Evolutionary conservation across 108 stramenopile genomes (phyloP).

Genomic region (Tribonema minus): DNA sequence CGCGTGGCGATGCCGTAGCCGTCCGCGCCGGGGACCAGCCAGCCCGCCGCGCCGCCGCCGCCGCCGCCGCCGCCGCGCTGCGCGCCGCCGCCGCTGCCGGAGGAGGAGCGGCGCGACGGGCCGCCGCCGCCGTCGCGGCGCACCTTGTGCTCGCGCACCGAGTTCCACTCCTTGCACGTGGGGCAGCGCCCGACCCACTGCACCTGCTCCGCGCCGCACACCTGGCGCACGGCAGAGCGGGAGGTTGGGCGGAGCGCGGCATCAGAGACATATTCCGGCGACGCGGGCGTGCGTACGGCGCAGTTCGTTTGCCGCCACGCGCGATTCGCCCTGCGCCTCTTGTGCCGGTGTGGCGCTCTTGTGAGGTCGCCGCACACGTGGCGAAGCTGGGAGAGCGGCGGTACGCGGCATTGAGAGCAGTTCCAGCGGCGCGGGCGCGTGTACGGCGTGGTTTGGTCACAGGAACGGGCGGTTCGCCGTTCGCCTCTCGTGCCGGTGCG

Average conservation of each 20-base stretch:
- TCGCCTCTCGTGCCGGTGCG: no score
- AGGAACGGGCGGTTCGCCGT: no score
- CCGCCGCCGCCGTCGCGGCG: constrained; percentile 17
- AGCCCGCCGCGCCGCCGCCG: background rate
- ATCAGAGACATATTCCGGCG: background rate
- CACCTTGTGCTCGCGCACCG: constrained; percentile 68
- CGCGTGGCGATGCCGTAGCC: background rate
- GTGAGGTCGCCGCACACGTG: no score
- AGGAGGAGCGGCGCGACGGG: background rate
- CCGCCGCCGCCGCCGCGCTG: background rate
- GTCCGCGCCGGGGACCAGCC: background rate
- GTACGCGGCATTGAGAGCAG: no score
- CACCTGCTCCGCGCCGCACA: constrained; percentile 76
- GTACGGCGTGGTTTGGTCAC: no score
- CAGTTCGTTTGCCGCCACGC: no score
- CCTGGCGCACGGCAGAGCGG: no score
- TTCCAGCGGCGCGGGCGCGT: no score
- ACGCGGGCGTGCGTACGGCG: background rate
- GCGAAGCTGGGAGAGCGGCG: no score
- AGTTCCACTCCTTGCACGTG: constrained; percentile 85
- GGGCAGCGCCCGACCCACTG: constrained; percentile 84
- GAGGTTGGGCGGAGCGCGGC: no score
- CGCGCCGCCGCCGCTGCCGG: background rate
- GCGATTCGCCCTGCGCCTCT: no score
- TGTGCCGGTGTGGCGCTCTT: no score